These are phyloP conservation scores for Penicillium manginii DNA, from an alignment of 495 filamentous ascomycete species.

Conservation along the genomic window DNA sequence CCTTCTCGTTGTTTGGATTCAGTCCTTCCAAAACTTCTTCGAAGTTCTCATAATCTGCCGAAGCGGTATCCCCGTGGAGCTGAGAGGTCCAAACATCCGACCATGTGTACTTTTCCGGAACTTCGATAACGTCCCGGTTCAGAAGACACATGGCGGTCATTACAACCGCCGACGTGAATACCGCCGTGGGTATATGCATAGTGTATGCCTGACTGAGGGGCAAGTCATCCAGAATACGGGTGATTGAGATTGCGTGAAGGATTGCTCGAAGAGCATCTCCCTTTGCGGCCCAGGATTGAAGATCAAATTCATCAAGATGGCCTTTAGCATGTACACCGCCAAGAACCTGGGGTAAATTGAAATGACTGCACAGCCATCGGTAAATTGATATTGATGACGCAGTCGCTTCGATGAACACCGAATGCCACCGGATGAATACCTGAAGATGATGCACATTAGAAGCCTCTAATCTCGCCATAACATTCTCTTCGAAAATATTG, in stretches of 20 bases:
- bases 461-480: background rate
- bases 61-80: background rate
- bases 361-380: conserved; percentile 10
- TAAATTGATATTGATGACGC: conserved; percentile 14
- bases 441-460: conserved; percentile 7
- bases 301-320: conserved; percentile 1
- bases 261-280: conserved; percentile 11
- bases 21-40: conserved; percentile 1
- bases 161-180: conserved; percentile 21
- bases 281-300: conserved; percentile 2
- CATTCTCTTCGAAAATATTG: conserved; percentile 11
- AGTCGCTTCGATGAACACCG: conserved; percentile 17
- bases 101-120: conserved; percentile 7
- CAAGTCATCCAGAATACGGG: conserved; percentile 15
- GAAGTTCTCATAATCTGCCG: background rate
- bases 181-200: conserved; percentile 20
- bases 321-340: conserved; percentile 12
- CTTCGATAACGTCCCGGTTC: conserved; percentile 4
- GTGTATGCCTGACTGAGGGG: conserved; percentile 16
- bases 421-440: conserved; percentile 21
- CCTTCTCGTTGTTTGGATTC: background rate
- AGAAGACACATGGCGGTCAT: conserved; percentile 14
- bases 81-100: conserved; percentile 6
- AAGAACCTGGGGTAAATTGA: conserved; percentile 9
- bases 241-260: conserved; percentile 16